Evolutionary conservation across 352 stramenopile species (phyloP), one percentile per base, ranked within the genome.

Genomic region (Phytophthora quininea): DNA sequence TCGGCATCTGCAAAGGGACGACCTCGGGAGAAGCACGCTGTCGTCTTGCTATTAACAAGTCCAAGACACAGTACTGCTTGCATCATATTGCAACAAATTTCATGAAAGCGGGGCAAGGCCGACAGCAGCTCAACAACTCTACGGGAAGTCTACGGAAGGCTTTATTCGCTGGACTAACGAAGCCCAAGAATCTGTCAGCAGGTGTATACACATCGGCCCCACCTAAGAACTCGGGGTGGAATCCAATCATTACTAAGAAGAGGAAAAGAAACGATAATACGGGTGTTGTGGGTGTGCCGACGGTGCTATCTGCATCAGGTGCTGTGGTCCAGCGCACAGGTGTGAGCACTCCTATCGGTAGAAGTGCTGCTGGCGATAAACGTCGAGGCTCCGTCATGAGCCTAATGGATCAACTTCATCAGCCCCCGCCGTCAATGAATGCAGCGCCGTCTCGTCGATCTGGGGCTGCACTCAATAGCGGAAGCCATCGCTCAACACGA

Each of bases 51-150:
- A 72, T 95, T 31, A 95, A 95, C 54, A 93, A 71, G 3, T 69
- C 85, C 35, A 89, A 90, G 74, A 83, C 83, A 9, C 84, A 91
- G 46, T 93, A 82, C 42, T 95, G 88, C 48, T 68, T 92, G 59
- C 83, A 93, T 50, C 88, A 95, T 54, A 91, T 95, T 49, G 74
- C 84, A 1, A 71, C 76, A 43, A 85, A 82, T 48, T 93, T 95
- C 52, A 84, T 90, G 50, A 67, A 89, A 11, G 88, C 84, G 7
- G 86, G 88, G 32, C 85, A 80, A 62, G 76, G 79, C 1, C 82
- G 87, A 2, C 84, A 92, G 62, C 85, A 92, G 54, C 83, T 95
- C 8, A 95, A 93, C 48, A 91, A 88, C 56, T 80, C 74, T 27
- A 71, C 88, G 30, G 80, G 78, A 15, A 89, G 64, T 32, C 81